A percentile compares a stretch with the other conserved stretches of the same genome.
Conservation (phyloP, 805 yeast species). For the Saccharomycopsis malanga region DNA sequence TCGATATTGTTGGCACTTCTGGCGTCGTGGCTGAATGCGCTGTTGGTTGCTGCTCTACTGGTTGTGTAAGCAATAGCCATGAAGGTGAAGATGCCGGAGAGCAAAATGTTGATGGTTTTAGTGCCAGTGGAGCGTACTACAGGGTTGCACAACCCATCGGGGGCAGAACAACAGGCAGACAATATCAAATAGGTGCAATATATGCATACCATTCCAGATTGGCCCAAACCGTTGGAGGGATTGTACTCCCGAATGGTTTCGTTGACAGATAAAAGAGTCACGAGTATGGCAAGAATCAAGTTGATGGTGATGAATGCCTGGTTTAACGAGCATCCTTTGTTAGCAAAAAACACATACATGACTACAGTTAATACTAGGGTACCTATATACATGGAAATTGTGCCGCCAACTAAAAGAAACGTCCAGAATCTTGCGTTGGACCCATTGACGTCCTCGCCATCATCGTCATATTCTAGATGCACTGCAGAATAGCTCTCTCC, state of each 20-base stretch:
- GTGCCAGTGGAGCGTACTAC: conserved; percentile 84
- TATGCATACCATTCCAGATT: conserved; percentile 89
- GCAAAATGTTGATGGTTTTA: conserved; percentile 74
- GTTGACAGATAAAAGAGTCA: conserved; percentile 66
- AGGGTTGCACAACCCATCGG: conserved; percentile 95
- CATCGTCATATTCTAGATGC: conserved; percentile 24
- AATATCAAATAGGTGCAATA: conserved; percentile 88
- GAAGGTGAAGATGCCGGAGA: conserved; percentile 92
- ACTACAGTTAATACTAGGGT: conserved; percentile 64
- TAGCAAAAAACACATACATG: conserved; percentile 81
- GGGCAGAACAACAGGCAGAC: conserved; percentile 93
- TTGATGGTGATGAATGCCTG: conserved; percentile 80
- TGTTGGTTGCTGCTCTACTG: conserved; percentile 88
- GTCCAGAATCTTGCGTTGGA: conserved; percentile 56
- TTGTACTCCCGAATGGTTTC: conserved; percentile 86
- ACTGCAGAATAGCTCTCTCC: conserved; percentile 53
- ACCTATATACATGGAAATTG: conserved; percentile 74
- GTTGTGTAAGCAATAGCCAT: conserved; percentile 96
- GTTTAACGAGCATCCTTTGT: conserved; percentile 78
- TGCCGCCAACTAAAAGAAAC: conserved; percentile 74
- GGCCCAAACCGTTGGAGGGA: conserved; percentile 95
- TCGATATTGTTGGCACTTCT: conserved; percentile 26
- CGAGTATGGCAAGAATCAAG: conserved; percentile 53
- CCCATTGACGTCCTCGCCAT: conserved; percentile 31
- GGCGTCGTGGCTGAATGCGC: conserved; percentile 45